Evolutionary conservation across 1,284 basidiomycete genomes (phyloP).

Genomic region (Taiwanofungus camphoratus): DNA sequence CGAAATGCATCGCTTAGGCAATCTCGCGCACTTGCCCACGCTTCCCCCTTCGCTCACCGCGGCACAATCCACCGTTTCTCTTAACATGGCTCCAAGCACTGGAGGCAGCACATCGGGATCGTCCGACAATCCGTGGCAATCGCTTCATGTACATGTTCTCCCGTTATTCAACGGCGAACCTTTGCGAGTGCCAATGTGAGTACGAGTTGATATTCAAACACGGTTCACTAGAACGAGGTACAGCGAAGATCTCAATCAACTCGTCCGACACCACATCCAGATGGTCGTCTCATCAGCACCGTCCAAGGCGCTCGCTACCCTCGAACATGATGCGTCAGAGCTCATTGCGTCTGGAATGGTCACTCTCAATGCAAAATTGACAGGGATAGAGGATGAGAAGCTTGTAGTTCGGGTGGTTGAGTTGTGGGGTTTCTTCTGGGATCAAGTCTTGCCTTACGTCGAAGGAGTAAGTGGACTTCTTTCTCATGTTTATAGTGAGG

Average conservation of each 20-base stretch:
- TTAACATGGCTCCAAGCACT: conserved; percentile 24
- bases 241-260: conserved; percentile 84
- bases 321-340: conserved; percentile 80
- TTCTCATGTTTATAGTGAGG: background rate
- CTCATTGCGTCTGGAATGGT: conserved; percentile 87
- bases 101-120: conserved; percentile 30
- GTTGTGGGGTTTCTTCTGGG: conserved; percentile 94
- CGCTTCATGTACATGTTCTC: conserved; percentile 80
- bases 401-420: conserved; percentile 78
- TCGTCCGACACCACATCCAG: conserved; percentile 75
- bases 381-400: conserved; percentile 65
- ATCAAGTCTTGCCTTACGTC: conserved; percentile 84
- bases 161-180: conserved; percentile 91
- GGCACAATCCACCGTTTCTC: conserved; percentile 32
- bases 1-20: conserved; percentile 75
- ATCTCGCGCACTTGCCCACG: conserved; percentile 40
- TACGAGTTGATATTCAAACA: conserved; percentile 5
- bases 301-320: conserved; percentile 53
- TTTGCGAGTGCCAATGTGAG: conserved; percentile 79
- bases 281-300: conserved; percentile 59
- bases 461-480: conserved; percentile 59
- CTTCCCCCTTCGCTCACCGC: conserved; percentile 32
- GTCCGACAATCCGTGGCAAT: conserved; percentile 69
- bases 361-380: conserved; percentile 84
- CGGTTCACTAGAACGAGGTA: background rate